Evolutionary conservation across 129 eudicot genomes (phyloP), one percentile per base, ranked within the genome.

Genomic region (Artemisia annua): DNA sequence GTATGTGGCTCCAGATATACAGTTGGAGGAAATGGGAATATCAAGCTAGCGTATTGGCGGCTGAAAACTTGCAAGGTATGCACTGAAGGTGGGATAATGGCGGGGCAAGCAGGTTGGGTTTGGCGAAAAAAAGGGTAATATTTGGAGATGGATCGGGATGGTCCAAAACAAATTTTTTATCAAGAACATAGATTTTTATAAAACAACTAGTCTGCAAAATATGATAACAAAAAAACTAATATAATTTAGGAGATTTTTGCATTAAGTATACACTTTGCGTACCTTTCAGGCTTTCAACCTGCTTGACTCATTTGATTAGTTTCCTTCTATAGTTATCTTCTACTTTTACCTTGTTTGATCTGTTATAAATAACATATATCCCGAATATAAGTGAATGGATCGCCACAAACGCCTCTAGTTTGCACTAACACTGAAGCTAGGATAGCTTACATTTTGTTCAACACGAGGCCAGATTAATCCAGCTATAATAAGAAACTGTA

Each of bases 21-120:
- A 95, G 99, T 79, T 95, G 99, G 99, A 91, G 96, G 85, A 88
- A 88, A 73, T 95, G 97, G 97, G 99, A 95, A 77, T 50, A 76
- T 74, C 97, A 87, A 73, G 95, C 89, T 54, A 78, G 76, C 49
- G 46, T 72, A 22, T 67, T 79, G 49, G 85, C 81, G 32, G 92
- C 86, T 1, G 93, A 71, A 54, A 84, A 79, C 83, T 58, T 85
- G 63, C 88, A 74, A 79, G 97, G 99, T 86, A 77, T 28, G 59
- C 53, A 67, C 8, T 59, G 48, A 30, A 43, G 32, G 16, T 70
- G 11, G n/a, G 26, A 32, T 39, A 56, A 57, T 71, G 66, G 26
- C 14, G 4, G 28, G 18, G 13, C 9, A 4, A 58, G 7, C 32
- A 30, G 39, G 64, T 54, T 17, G 17, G 8, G 30, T 70, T 11